Conservation (phyloP, 148 eudicot genomes). For the Vaccinium vitisidaea region DNA sequence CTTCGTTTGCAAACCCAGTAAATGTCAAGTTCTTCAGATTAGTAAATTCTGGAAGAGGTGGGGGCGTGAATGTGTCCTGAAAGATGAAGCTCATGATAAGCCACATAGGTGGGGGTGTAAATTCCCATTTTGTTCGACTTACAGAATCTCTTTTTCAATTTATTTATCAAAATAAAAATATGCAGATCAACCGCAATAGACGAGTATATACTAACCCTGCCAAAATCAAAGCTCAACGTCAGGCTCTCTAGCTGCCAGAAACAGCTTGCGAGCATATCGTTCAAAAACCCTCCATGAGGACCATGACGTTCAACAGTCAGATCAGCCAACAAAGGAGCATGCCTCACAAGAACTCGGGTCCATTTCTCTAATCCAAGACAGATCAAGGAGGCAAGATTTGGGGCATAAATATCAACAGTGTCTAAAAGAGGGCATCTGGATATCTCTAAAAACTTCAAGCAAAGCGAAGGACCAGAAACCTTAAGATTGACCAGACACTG, state of each 20-base stretch:
- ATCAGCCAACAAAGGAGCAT: too few relatives aligned
- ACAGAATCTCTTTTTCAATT: background rate
- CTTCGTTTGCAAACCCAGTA: background rate
- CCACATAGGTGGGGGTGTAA: background rate
- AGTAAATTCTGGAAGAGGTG: background rate
- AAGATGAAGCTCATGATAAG: background rate
- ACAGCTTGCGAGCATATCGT: background rate
- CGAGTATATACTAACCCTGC: background rate
- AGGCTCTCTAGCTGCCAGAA: background rate
- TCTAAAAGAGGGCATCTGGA: too few relatives aligned
- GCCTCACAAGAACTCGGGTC: too few relatives aligned
- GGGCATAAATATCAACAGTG: too few relatives aligned
- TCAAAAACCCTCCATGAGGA: background rate
- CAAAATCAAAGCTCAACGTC: background rate
- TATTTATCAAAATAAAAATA: background rate
- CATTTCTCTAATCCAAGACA: too few relatives aligned
- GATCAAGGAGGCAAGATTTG: too few relatives aligned
- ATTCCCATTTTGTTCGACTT: background rate
- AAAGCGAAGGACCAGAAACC: too few relatives aligned
- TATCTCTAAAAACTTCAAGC: too few relatives aligned
- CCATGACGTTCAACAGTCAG: too few relatives aligned
- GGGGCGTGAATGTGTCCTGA: background rate
- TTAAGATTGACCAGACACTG: too few relatives aligned
- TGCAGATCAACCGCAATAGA: background rate
- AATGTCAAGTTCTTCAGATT: conserved; percentile 3